Evolutionary conservation across 73 alveolate genomes (phyloP).

Genomic region (Paramecium bursaria): DNA sequence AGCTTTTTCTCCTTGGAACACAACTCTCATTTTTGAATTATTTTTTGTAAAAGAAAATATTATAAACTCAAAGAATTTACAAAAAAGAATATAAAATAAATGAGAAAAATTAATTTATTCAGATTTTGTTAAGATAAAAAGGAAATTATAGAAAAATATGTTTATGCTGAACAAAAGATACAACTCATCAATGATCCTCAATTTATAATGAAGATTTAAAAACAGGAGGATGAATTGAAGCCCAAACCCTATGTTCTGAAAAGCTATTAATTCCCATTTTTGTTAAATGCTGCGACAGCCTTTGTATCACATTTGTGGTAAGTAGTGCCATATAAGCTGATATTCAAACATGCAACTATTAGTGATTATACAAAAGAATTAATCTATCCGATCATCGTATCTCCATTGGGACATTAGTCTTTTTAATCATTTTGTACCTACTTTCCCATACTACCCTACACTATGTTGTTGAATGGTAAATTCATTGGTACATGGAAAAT

Average conservation of each 20-base stretch:
- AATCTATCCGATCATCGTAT: conserved; percentile 7
- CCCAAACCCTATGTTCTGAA: conserved; percentile 5
- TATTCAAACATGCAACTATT: conserved; percentile 62
- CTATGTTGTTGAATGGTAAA: conserved; percentile 44
- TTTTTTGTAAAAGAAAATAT: not conserved
- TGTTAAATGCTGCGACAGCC: not conserved
- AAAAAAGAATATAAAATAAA: too few species aligned
- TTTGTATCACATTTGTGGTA: not conserved
- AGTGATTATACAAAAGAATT: conserved; percentile 63
- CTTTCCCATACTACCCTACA: conserved; percentile 38
- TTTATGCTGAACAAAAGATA: conserved; percentile 19
- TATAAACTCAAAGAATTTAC: too few species aligned
- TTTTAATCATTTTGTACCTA: not conserved
- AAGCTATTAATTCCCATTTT: conserved; percentile 20
- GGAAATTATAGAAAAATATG: not conserved
- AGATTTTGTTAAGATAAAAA: too few species aligned
- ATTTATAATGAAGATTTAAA: conserved; percentile 2
- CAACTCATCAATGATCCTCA: conserved; percentile 50
- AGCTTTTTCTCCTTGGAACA: conserved; percentile 75
- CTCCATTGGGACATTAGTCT: not conserved
- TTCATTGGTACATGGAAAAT: conserved; percentile 54
- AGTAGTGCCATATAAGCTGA: conserved; percentile 25
- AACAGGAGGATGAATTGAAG: conserved; percentile 6
- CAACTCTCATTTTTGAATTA: conserved; percentile 69
- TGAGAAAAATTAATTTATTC: too few species aligned